Conservation (phyloP, 2,329 filamentous ascomycete genomes). For the Neurospora crassa region DNA sequence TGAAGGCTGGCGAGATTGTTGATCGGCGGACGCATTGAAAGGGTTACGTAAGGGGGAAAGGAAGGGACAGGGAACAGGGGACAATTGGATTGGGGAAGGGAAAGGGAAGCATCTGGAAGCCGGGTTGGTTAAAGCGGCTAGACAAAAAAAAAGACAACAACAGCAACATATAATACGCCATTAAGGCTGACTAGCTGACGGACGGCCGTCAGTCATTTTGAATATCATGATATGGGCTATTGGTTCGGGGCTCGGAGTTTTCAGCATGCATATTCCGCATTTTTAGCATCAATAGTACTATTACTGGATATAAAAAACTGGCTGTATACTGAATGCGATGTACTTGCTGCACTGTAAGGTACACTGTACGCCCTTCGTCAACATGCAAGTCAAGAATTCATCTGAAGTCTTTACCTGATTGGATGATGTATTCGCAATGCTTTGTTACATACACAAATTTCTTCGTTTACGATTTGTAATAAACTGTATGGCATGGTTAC, state of each 20-base stretch:
- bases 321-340: neutral
- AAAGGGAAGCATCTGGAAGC: neutral
- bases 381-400: neutral
- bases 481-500: neutral
- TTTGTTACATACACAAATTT: neutral
- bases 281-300: neutral
- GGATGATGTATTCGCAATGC: neutral
- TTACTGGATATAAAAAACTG: neutral
- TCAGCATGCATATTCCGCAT: neutral
- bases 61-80: neutral
- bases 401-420: neutral
- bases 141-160: neutral
- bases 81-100: neutral
- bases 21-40: slow-evolving; percentile 28
- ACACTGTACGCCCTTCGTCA: neutral
- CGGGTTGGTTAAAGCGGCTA: neutral
- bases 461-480: neutral
- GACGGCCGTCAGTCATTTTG: neutral
- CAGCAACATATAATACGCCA: neutral
- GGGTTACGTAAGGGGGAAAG: neutral
- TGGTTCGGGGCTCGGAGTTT: neutral
- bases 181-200: neutral
- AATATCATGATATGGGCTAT: neutral
- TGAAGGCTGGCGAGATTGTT: slow-evolving; percentile 51
- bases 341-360: neutral